Percentiles rank a stretch among this genome's conserved stretches.
Evolutionary conservation across 2,329 filamentous ascomycete genomes (phyloP).

Genomic region (Graphilbum fragrans): DNA sequence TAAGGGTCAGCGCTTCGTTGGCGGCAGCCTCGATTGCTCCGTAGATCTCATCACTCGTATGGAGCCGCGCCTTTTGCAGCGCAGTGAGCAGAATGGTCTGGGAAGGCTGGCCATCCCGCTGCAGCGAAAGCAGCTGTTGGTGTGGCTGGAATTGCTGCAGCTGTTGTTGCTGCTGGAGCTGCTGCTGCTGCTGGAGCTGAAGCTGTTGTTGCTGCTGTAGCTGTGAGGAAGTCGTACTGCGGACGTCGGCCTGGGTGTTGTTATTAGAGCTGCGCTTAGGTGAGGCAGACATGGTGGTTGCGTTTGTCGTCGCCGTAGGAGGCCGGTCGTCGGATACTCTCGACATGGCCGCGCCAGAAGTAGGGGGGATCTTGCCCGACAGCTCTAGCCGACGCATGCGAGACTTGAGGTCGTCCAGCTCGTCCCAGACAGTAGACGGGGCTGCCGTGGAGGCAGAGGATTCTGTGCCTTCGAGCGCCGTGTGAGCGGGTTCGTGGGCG

Average conservation of each 20-base stretch:
- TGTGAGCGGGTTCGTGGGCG: conserved; percentile 27
- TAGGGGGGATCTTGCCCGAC: conserved; percentile 75
- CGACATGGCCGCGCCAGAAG: conserved; percentile 68
- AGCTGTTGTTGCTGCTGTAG: conserved; percentile 47
- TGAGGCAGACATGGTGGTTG: conserved; percentile 82
- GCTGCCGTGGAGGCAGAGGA: conserved; percentile 81
- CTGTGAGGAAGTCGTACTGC: conserved; percentile 25
- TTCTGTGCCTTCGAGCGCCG: conserved; percentile 55
- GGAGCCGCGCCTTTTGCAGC: conserved; percentile 61
- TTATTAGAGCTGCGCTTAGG: conserved; percentile 58
- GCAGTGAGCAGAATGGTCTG: conserved; percentile 58
- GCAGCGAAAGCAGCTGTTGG: conserved; percentile 15
- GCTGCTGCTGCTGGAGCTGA: not conserved
- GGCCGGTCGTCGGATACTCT: conserved; percentile 69
- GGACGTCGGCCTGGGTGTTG: conserved; percentile 29
- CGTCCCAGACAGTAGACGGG: conserved; percentile 93
- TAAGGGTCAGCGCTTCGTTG: conserved; percentile 67
- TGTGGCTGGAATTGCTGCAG: conserved; percentile 11
- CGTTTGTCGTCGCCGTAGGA: conserved; percentile 78
- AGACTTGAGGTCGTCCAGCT: conserved; percentile 89
- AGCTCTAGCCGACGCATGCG: conserved; percentile 82
- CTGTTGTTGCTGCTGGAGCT: conserved; percentile 10
- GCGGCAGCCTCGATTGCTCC: conserved; percentile 70
- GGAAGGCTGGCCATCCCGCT: conserved; percentile 52
- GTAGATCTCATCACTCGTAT: conserved; percentile 62